A percentile compares a stretch with the other conserved stretches of the same genome.
These are phyloP conservation scores for Epithele typhae DNA, from an alignment of 768 basidiomycete genomes.

Conservation along the genomic window DNA sequence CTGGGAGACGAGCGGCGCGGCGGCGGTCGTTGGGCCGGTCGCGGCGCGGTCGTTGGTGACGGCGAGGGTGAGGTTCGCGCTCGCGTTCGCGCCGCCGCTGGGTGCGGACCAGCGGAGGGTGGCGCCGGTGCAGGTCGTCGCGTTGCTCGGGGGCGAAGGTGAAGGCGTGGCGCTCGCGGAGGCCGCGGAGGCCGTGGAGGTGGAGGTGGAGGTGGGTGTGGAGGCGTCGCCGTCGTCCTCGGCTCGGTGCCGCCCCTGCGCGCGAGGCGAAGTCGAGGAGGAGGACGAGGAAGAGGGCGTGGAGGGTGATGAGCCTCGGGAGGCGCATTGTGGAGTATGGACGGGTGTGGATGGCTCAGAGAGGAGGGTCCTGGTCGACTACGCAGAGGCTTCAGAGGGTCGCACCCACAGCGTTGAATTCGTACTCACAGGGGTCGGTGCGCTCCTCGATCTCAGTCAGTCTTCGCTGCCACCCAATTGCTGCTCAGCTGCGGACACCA, in stretches of 20 bases:
- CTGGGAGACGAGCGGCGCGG: conserved; percentile 15
- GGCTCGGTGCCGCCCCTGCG: neutral
- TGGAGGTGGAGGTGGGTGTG: neutral
- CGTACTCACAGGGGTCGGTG: no score
- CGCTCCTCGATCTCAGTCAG: no score
- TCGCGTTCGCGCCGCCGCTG: conserved; percentile 3
- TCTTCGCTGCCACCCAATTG: no score
- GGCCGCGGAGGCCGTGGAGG: conserved; percentile 2
- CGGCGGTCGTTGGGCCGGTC: neutral
- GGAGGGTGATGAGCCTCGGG: no score
- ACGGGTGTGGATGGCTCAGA: no score
- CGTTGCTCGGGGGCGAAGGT: conserved; percentile 24
- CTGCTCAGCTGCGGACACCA: no score
- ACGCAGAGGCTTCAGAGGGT: no score
- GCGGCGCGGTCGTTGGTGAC: conserved; percentile 17
- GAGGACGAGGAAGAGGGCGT: neutral
- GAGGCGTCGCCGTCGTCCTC: conserved; percentile 6
- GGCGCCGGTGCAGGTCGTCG: conserved; percentile 26
- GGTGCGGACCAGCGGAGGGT: conserved; percentile 23
- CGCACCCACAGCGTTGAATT: no score
- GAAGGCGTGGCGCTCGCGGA: conserved; percentile 12
- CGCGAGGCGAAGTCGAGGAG: conserved; percentile 2
- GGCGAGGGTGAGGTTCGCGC: conserved; percentile 20
- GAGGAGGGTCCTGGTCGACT: no score
- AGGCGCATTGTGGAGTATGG: no score